Evolutionary conservation across 2,329 filamentous ascomycete species (phyloP).

Genomic region (Westerdykella aurantiaca): DNA sequence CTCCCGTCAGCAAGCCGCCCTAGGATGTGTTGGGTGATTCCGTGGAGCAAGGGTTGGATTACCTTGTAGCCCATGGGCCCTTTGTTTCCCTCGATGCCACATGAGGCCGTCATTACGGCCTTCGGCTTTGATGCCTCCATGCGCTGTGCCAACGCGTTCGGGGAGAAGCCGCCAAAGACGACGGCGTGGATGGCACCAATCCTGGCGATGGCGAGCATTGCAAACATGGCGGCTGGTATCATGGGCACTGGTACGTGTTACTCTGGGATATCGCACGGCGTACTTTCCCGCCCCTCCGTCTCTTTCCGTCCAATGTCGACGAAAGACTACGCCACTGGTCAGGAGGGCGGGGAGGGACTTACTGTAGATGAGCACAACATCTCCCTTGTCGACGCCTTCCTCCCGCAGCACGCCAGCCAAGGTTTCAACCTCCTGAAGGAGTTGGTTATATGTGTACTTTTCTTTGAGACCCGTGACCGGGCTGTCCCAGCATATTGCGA

Average conservation of each 20-base stretch:
- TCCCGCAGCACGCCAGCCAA: slow-evolving; percentile 77
- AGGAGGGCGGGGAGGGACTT: slow-evolving; percentile 27
- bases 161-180: slow-evolving; percentile 88
- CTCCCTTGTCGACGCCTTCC: slow-evolving; percentile 74
- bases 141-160: slow-evolving; percentile 73
- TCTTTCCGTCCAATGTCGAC: too few relatives aligned
- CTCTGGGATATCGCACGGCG: neutral
- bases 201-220: slow-evolving; percentile 72
- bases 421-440: slow-evolving; percentile 74
- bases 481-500: slow-evolving; percentile 82
- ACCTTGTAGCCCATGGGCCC: slow-evolving; percentile 64
- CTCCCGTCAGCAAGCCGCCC: neutral
- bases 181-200: slow-evolving; percentile 85
- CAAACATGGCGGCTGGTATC: slow-evolving; percentile 84
- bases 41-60: slow-evolving; percentile 12
- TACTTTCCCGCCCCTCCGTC: too few relatives aligned
- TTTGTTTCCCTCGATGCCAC: slow-evolving; percentile 83
- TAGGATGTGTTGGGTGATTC: neutral
- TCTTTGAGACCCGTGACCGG: slow-evolving; percentile 71
- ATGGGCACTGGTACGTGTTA: slow-evolving; percentile 69
- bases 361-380: slow-evolving; percentile 89
- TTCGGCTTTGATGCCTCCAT: slow-evolving; percentile 76
- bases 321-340: neutral
- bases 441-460: slow-evolving; percentile 65
- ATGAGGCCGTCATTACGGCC: slow-evolving; percentile 80